Evolutionary conservation across 192 early-diverging fungal species (phyloP).

Genomic region (Linnemannia schmuckeri): DNA sequence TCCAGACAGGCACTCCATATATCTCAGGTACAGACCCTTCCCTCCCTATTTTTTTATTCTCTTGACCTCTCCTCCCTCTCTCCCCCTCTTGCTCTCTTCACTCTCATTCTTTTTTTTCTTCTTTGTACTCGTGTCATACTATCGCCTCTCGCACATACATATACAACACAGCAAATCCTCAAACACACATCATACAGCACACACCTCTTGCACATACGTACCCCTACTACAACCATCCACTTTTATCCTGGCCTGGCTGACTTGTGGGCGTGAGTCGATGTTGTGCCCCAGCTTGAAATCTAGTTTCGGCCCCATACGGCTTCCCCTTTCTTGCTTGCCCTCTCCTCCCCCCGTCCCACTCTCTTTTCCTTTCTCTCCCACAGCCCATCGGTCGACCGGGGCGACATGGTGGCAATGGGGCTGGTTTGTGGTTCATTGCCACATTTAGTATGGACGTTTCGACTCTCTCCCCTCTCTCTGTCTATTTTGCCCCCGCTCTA

Average conservation of each 20-base stretch:
- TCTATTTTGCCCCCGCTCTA: conserved; percentile 15
- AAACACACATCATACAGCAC: neutral
- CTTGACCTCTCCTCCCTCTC: neutral
- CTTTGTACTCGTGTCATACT: conserved; percentile 1
- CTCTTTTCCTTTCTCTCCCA: neutral
- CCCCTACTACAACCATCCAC: neutral
- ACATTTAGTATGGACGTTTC: conserved; percentile 11
- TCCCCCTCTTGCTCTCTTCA: neutral
- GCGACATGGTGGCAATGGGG: neutral
- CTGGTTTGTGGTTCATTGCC: conserved; percentile 3
- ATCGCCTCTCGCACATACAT: neutral
- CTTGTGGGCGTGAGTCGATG: neutral
- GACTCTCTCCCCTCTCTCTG: neutral
- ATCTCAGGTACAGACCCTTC: conserved; percentile 3
- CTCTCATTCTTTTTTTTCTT: neutral
- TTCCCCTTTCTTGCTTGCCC: neutral
- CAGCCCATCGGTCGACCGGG: neutral
- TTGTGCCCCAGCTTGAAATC: neutral
- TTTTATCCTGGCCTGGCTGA: neutral
- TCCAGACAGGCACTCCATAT: neutral
- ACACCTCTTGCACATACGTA: neutral
- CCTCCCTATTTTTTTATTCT: neutral
- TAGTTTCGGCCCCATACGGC: neutral
- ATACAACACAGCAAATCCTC: neutral
- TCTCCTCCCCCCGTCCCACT: too few relatives aligned